phyloP scores from a whole-genome alignment of 345 rosid genomes.

The Pugionium dolabratum region DNA sequence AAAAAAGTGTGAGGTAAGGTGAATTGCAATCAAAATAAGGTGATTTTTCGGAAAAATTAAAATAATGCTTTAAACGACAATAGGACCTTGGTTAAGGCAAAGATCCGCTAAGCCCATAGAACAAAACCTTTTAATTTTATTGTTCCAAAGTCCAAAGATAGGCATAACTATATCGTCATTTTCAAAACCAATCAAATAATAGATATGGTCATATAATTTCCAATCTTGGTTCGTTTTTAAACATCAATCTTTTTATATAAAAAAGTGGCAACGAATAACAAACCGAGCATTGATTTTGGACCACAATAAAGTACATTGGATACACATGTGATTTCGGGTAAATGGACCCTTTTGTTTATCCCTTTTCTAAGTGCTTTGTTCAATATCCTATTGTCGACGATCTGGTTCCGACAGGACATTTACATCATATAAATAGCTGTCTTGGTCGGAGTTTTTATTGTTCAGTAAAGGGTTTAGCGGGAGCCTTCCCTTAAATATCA shows the following conservation, averaged over 20 bases:
- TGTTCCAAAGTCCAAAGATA: neutral
- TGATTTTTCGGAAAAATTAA: neutral
- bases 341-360: conserved; percentile 31
- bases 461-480: conserved; percentile 21
- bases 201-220: conserved; percentile 2
- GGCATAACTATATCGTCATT: neutral
- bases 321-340: conserved; percentile 31
- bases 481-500: neutral
- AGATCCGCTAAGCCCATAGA: conserved; percentile 8
- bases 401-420: conserved; percentile 38
- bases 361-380: conserved; percentile 19
- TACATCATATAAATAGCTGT: conserved; percentile 27
- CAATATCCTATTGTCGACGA: conserved; percentile 19
- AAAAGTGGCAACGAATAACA: conserved; percentile 14
- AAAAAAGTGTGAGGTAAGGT: neutral
- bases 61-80: neutral
- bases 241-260: neutral
- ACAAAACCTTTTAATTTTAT: neutral
- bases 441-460: conserved; percentile 39
- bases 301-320: conserved; percentile 32
- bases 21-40: no score
- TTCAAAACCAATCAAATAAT: conserved; percentile 7
- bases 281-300: conserved; percentile 24
- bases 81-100: conserved; percentile 4
- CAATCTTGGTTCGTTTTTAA: conserved; percentile 7